Evolutionary conservation across 2,329 filamentous ascomycete genomes (phyloP), one percentile per base, ranked within the genome.

Genomic region (Diplodia scrobiculata): DNA sequence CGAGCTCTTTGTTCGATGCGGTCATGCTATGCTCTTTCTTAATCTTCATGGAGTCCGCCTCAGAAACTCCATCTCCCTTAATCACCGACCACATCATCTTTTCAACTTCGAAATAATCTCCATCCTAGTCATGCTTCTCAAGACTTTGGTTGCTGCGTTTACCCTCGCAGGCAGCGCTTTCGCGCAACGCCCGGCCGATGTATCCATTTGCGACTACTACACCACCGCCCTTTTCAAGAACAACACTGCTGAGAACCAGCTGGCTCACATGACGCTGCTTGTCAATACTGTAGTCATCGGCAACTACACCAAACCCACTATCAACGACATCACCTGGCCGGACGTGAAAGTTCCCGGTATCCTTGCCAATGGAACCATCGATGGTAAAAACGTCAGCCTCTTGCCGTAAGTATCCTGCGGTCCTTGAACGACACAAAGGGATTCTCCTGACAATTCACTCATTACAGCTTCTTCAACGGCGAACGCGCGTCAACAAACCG

Each of bases 261-360:
- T 80, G 64, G 83, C 80, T 0, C 77, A 88, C 2, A 70, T 88
- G 71, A 85, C 82, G 1, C 76, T 85, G 1, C 74, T 88, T 3
- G 85, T 88, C 71, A 88, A 88, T 75, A 87, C 85, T 6, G 86
- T 83, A 21, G 84, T 88, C 68, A 86, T 87, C 69, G 86, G 86
- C n/a, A 87, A 86, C 74, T 86, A 86, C 72, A 85, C 83, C 7
- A 74, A 74, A 70, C 83, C 84, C 66, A 86, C 85, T 68, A 80
- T 83, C 29, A 80, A 81, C 1, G 38, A 19, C 7, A 32, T 65
- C 34, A 48, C 34, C 17, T 36, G 36, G 25, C 52, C 52, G 9
- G 63, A 65, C n/a, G 63, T 86, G 69, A 73, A 68, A 2, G 84
- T 87, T 3, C 79, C 83, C n/a, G 85, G 86, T 68, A 87, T 88